Conservation (phyloP, 495 filamentous ascomycete genomes). For the Neurospora sp. region DNA sequence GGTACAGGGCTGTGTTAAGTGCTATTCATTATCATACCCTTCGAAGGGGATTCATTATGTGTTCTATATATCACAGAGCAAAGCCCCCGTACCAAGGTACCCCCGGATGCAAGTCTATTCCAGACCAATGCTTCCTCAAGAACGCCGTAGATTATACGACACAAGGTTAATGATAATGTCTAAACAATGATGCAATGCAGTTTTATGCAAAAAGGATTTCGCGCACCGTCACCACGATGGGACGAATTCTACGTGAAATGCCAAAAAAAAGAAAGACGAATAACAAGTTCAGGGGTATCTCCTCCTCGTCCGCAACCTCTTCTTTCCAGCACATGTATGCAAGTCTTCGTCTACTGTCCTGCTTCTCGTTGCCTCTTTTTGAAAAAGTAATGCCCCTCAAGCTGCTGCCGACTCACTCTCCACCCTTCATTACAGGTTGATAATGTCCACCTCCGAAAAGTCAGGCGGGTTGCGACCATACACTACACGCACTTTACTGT, state of each 20-base stretch:
- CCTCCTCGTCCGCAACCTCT: no score
- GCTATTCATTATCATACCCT: background rate
- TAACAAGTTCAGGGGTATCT: no score
- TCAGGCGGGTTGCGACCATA: slow-evolving; percentile 86
- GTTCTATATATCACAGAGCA: background rate
- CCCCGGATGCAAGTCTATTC: background rate
- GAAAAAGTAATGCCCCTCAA: background rate
- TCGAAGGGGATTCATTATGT: background rate
- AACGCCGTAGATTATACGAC: background rate
- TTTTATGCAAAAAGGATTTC: background rate
- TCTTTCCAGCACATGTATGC: background rate
- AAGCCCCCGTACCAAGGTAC: background rate
- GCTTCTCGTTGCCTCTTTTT: background rate
- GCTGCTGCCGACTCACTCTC: background rate
- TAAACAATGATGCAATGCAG: background rate
- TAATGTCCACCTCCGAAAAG: slow-evolving; percentile 83
- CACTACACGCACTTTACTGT: slow-evolving; percentile 74
- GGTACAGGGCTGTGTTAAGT: background rate
- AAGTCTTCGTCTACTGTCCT: background rate
- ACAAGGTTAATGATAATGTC: background rate
- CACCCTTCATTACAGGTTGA: slow-evolving; percentile 53
- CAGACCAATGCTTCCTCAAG: background rate
- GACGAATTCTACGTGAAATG: no score
- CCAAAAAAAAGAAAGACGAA: no score
- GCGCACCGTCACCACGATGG: background rate